These are phyloP conservation scores for Phytophthora pini DNA, from an alignment of 352 stramenopile genomes.

Conservation along the genomic window DNA sequence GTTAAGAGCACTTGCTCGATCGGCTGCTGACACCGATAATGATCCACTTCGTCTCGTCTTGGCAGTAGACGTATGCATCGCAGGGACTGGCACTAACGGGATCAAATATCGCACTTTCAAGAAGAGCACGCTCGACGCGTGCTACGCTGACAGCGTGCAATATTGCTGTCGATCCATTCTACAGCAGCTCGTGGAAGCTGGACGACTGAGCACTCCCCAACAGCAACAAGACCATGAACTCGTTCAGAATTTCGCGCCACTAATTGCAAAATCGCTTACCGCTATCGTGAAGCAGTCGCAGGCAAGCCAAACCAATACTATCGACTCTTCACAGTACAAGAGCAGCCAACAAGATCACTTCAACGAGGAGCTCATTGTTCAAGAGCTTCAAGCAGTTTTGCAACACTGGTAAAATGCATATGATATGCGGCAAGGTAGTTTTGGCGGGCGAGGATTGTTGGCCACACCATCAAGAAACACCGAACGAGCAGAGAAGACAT, in stretches of 20 bases:
- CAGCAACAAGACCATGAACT: slow-evolving; percentile 65
- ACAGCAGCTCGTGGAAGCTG: slow-evolving; percentile 53
- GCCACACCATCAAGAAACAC: slow-evolving; percentile 42
- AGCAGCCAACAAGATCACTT: slow-evolving; percentile 15
- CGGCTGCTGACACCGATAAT: slow-evolving; percentile 6
- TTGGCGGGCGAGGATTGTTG: slow-evolving; percentile 34
- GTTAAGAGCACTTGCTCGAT: slow-evolving; percentile 22
- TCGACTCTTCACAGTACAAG: neutral
- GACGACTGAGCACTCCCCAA: slow-evolving; percentile 52
- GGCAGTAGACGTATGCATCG: slow-evolving; percentile 60
- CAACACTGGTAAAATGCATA: slow-evolving; percentile 36
- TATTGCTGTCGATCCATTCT: slow-evolving; percentile 50
- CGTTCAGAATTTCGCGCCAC: slow-evolving; percentile 51
- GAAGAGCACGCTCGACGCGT: slow-evolving; percentile 62
- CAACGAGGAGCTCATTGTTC: slow-evolving; percentile 34
- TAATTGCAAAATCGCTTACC: slow-evolving; percentile 61
- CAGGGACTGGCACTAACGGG: neutral
- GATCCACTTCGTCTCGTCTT: slow-evolving; percentile 45
- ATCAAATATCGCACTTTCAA: slow-evolving; percentile 63
- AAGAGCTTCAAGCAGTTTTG: slow-evolving; percentile 35
- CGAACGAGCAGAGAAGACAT: slow-evolving; percentile 44
- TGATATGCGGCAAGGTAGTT: slow-evolving; percentile 12
- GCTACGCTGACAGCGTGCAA: slow-evolving; percentile 47
- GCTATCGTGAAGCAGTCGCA: slow-evolving; percentile 42
- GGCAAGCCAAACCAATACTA: neutral